Conservation (phyloP, 805 yeast species). For the Barnettozyma wickerhamii region DNA sequence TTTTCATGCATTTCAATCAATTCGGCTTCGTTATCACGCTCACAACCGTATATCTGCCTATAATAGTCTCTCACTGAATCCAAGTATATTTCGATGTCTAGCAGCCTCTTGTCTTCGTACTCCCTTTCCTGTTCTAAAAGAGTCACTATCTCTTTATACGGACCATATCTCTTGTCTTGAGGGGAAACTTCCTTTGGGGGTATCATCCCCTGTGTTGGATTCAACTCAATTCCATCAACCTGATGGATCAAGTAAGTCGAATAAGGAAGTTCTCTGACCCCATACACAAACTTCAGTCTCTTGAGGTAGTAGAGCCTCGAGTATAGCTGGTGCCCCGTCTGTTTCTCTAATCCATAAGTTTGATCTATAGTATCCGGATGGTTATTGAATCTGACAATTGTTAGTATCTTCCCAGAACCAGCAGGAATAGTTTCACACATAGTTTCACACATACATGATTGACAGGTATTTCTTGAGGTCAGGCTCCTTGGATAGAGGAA, state of each 20-base stretch:
- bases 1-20: neutral
- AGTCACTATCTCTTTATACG: neutral
- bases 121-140: neutral
- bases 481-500: neutral
- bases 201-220: neutral
- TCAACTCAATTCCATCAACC: neutral
- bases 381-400: neutral
- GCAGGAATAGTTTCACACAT: too few relatives aligned
- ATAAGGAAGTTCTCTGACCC: neutral
- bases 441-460: neutral
- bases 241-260: neutral
- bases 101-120: neutral
- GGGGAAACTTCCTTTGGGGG: neutral
- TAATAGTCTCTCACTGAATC: neutral
- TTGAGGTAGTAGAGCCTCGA: neutral
- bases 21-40: neutral
- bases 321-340: neutral
- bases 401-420: too few relatives aligned
- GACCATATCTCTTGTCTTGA: neutral
- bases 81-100: neutral
- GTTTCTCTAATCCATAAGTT: neutral
- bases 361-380: neutral
- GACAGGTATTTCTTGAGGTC: neutral
- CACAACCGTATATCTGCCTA: neutral
- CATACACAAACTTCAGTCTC: neutral